A percentile compares a stretch with the other conserved stretches of the same genome.
Evolutionary conservation across 805 yeast species (phyloP).

Genomic region (Pichia occidentalis): DNA sequence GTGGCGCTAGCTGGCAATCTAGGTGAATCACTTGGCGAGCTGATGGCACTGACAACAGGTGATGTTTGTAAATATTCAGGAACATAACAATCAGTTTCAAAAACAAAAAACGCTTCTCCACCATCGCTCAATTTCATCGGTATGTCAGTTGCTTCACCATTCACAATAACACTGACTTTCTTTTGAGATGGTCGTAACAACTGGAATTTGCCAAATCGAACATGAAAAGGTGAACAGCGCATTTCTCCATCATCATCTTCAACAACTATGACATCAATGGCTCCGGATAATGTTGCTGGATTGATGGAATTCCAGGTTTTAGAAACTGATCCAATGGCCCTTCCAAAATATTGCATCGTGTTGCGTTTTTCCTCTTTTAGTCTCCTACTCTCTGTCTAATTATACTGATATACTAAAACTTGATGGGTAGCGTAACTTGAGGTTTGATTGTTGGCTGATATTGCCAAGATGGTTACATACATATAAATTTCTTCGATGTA

Average conservation of each 20-base stretch:
- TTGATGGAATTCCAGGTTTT: slow-evolving; percentile 96
- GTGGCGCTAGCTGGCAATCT: slow-evolving; percentile 14
- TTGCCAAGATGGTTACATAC: no score
- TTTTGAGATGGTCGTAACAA: slow-evolving; percentile 90
- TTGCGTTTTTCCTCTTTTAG: no score
- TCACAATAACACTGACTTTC: slow-evolving; percentile 82
- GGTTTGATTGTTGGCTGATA: no score
- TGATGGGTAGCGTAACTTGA: no score
- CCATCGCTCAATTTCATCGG: slow-evolving; percentile 98
- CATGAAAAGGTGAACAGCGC: slow-evolving; percentile 94
- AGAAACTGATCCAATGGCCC: slow-evolving; percentile 91
- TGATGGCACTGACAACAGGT: slow-evolving; percentile 66
- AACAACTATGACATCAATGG: slow-evolving; percentile 91
- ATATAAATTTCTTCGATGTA: no score
- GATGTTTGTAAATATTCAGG: slow-evolving; percentile 79
- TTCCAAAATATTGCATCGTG: slow-evolving; percentile 92
- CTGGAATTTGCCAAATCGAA: slow-evolving; percentile 91
- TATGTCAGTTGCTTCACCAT: slow-evolving; percentile 70
- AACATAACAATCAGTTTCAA: slow-evolving; percentile 70
- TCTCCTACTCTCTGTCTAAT: no score
- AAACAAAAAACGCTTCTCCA: slow-evolving; percentile 96
- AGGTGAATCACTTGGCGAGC: slow-evolving; percentile 47
- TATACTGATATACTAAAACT: no score
- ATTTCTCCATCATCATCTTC: slow-evolving; percentile 71
- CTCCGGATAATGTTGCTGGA: slow-evolving; percentile 94